Conservation (phyloP, 306 rosid genomes). For the Lotus japonicus region DNA sequence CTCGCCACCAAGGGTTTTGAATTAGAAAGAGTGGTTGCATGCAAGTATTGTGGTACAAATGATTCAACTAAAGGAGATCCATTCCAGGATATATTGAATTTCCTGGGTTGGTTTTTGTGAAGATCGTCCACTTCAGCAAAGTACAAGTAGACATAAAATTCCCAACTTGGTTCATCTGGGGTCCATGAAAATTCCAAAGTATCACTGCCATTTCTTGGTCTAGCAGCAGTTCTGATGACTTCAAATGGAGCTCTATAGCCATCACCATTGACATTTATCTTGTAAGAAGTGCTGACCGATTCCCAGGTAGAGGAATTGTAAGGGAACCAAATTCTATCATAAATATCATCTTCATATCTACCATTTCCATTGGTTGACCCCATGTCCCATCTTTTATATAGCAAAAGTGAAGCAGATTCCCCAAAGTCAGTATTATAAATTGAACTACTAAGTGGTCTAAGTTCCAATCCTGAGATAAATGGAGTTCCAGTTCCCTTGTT, state of each 20-base stretch:
- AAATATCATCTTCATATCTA: constrained; percentile 52
- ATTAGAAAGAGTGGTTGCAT: constrained; percentile 27
- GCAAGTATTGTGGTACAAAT: constrained; percentile 30
- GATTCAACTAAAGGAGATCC: constrained; percentile 42
- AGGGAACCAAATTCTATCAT: constrained; percentile 52
- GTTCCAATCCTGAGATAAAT: constrained; percentile 65
- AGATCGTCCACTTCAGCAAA: constrained; percentile 53
- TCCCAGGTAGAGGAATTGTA: constrained; percentile 36
- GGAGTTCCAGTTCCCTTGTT: constrained; percentile 60
- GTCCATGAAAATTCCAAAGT: constrained; percentile 48
- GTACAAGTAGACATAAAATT: constrained; percentile 44
- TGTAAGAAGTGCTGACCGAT: constrained; percentile 26
- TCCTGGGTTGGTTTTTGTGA: constrained; percentile 37
- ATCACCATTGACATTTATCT: constrained; percentile 24
- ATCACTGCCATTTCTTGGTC: constrained; percentile 28
- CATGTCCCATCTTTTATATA: constrained; percentile 45
- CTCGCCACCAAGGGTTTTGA: constrained; percentile 44
- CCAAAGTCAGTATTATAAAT: constrained; percentile 45
- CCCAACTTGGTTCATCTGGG: constrained; percentile 24
- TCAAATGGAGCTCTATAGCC: constrained; percentile 50
- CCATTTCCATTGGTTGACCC: constrained; percentile 39
- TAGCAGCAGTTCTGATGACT: constrained; percentile 49
- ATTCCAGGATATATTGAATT: constrained; percentile 54
- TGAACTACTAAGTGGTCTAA: constrained; percentile 47
- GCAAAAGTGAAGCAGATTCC: constrained; percentile 39